A percentile compares a stretch with the other conserved stretches of the same genome.
Evolutionary conservation across 1,284 basidiomycete species (phyloP).

Genomic region (Apiotrichum siamense): DNA sequence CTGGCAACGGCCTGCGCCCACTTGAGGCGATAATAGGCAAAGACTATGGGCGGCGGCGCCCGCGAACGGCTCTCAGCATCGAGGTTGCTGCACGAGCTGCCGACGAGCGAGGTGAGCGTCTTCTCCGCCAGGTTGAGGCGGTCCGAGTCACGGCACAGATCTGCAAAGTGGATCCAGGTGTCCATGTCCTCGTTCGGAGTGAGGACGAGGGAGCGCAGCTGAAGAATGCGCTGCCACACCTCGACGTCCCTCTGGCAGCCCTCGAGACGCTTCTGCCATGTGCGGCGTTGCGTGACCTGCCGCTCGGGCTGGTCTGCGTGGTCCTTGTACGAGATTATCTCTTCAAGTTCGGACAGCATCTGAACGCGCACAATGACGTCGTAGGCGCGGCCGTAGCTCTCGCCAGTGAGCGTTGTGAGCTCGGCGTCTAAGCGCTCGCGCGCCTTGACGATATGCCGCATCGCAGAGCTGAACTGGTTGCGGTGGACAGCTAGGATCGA

Average conservation of each 20-base stretch:
- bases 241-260: constrained; percentile 98
- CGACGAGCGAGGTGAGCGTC: constrained; percentile 86
- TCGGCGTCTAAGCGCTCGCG: constrained; percentile 90
- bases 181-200: constrained; percentile 90
- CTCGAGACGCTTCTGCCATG: constrained; percentile 89
- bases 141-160: constrained; percentile 77
- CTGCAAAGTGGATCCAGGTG: constrained; percentile 96
- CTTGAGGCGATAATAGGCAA: constrained; percentile 93
- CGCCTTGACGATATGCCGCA: constrained; percentile 88
- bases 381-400: constrained; percentile 94
- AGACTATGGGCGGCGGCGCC: constrained; percentile 92
- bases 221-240: constrained; percentile 96
- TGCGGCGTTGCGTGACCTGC: constrained; percentile 75
- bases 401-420: constrained; percentile 84
- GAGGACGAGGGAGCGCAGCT: constrained; percentile 89
- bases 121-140: constrained; percentile 89
- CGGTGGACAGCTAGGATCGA: constrained; percentile 94
- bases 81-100: constrained; percentile 50
- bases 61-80: constrained; percentile 55
- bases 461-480: constrained; percentile 87
- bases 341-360: constrained; percentile 97
- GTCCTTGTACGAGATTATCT: constrained; percentile 95
- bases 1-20: constrained; percentile 69
- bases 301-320: constrained; percentile 89
- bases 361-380: constrained; percentile 96